A percentile compares a stretch with the other conserved stretches of the same genome.
Conservation (phyloP, 192 early-diverging fungal species). For the Chytriomyces confervae region DNA sequence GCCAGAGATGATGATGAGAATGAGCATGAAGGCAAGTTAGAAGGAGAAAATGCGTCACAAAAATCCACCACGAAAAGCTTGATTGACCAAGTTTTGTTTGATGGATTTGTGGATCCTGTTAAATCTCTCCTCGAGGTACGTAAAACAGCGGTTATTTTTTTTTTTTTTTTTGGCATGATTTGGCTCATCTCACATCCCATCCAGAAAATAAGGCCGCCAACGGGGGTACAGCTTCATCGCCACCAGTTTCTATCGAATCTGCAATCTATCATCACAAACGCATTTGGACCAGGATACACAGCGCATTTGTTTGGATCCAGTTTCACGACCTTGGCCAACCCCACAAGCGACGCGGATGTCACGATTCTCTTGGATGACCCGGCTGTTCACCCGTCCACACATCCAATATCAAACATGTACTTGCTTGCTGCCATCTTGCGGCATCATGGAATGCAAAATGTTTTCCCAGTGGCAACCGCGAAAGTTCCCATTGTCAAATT, state of each 20-base stretch:
- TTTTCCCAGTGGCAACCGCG: conserved; percentile 42
- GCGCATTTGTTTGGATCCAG: conserved; percentile 54
- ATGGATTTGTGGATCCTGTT: not conserved
- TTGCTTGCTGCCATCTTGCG: conserved; percentile 35
- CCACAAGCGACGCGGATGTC: conserved; percentile 49
- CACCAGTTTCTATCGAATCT: conserved; percentile 30
- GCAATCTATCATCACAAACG: conserved; percentile 24
- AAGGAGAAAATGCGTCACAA: not conserved
- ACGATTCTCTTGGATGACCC: conserved; percentile 27
- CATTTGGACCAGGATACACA: conserved; percentile 23
- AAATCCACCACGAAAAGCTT: not conserved
- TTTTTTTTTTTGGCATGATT: not conserved
- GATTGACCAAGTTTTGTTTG: conserved; percentile 12
- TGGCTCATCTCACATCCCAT: not conserved
- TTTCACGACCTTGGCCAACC: conserved; percentile 48
- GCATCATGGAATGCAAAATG: conserved; percentile 43
- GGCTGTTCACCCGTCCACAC: conserved; percentile 11
- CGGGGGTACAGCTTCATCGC: conserved; percentile 11
- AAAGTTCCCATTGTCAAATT: conserved; percentile 60
- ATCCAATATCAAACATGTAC: conserved; percentile 42
- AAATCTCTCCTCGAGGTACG: not conserved
- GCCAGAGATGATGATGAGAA: not conserved
- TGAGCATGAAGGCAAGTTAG: not conserved
- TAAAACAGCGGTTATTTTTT: not conserved
- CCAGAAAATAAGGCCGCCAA: conserved; percentile 28